Evolutionary conservation across 1,139 yeast genomes (phyloP), one percentile per base, ranked within the genome.

Genomic region (Scheffersomyces quercinus): DNA sequence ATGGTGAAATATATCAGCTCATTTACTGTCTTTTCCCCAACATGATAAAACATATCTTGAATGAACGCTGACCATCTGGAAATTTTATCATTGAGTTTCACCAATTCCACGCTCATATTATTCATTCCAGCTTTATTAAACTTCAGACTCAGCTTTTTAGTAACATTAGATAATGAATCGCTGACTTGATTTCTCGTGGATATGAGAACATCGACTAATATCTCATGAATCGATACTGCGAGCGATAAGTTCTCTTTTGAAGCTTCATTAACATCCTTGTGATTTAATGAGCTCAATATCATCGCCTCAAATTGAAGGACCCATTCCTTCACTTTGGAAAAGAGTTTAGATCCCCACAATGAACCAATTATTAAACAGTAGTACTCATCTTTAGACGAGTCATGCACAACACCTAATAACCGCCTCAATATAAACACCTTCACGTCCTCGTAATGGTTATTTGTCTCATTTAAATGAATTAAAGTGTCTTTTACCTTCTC

Each of bases 151-250:
- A 58, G 56, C 32, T 52, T 59, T 35, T 58, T 61, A n/a, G 51
- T 28, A 26, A 46, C 46, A 15, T 51, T 55, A 8, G 60, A 47
- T 5, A 58, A 41, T 6, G 53, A 37, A 5, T 20, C 35, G 16
- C 62, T 47, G 39, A 65, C 53, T 50, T 69, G 64, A 32, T 55
- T 44, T 54, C 73, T 64, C 40, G 64, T 43, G 29, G 59, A 46
- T n/a, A 77, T 62, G 49, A 65, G 77, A 3, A 55, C 49, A 55
- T 88, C 88, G 0, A 82, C 72, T 28, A 85, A 58, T 0, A 84
- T 52, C 53, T 88, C 96, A 50, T 72, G 75, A 0, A 85, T 56
- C 0, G 73, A 58, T 1, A 68, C 58, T 2, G 64, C 49, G 8
- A 65, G 48, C 2, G 53, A 47, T 20, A 53, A 37, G 10, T 41